A percentile compares a stretch with the other conserved stretches of the same genome.
Conservation (phyloP, 371 early-diverging fungal species). For the Mucor racemosus region DNA sequence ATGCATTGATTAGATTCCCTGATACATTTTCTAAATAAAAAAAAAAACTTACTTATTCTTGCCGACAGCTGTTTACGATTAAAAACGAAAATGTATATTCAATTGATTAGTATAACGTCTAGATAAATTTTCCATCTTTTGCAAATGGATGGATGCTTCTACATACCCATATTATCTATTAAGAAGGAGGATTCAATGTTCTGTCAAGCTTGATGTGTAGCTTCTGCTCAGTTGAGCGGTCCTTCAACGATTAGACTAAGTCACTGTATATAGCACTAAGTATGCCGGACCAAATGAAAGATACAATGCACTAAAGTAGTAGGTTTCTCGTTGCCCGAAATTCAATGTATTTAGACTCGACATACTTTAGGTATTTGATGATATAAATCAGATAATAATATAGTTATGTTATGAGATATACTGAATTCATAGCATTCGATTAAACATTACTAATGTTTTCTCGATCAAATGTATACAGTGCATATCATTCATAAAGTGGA, state of each 20-base stretch:
- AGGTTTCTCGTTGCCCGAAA: background rate
- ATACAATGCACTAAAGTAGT: background rate
- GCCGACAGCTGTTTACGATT: constrained; percentile 77
- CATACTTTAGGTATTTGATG: background rate
- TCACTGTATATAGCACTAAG: background rate
- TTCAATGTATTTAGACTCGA: background rate
- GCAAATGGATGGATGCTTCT: constrained; percentile 34
- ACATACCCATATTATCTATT: constrained; percentile 47
- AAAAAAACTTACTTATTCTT: constrained; percentile 86
- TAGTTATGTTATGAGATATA: background rate
- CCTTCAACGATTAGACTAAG: background rate
- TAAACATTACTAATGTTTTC: background rate
- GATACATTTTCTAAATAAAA: background rate
- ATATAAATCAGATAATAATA: background rate
- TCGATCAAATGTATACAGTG: background rate
- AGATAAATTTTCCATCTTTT: constrained; percentile 6
- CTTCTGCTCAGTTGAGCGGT: background rate
- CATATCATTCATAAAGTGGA: background rate
- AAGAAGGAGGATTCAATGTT: constrained; percentile 30
- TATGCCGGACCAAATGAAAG: background rate
- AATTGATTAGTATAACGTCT: constrained; percentile 16
- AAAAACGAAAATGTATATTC: background rate
- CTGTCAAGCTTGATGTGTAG: constrained; percentile 1
- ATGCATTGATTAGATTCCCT: constrained; percentile 5
- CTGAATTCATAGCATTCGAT: background rate